Evolutionary conservation across 2,329 filamentous ascomycete genomes (phyloP).

Genomic region (Verticillium dahliae): DNA sequence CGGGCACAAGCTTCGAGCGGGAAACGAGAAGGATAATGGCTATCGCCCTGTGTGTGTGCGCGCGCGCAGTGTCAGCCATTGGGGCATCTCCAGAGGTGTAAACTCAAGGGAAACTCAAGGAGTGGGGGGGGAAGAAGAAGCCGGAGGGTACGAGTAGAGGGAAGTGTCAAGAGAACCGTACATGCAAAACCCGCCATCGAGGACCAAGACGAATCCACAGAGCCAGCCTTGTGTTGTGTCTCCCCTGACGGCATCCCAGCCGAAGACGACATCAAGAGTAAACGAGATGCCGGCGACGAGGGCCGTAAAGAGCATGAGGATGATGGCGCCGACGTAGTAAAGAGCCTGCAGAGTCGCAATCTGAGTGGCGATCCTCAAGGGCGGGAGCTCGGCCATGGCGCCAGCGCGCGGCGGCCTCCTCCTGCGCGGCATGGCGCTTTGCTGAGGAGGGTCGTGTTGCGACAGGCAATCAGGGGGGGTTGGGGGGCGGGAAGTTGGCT

Average conservation of each 20-base stretch:
- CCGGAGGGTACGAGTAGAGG: not conserved
- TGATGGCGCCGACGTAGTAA: constrained; percentile 45
- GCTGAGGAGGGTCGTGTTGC: not conserved
- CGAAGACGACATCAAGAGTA: constrained; percentile 46
- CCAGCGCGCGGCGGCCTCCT: constrained; percentile 53
- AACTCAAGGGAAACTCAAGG: not conserved
- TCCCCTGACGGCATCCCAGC: constrained; percentile 51
- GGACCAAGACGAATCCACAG: constrained; percentile 49
- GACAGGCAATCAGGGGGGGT: not conserved
- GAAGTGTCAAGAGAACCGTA: constrained; percentile 18
- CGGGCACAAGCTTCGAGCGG: constrained; percentile 87
- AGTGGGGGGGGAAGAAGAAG: not conserved
- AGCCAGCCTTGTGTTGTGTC: constrained; percentile 59
- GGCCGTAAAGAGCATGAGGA: constrained; percentile 51
- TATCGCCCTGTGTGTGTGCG: constrained; percentile 54
- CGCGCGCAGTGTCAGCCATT: not conserved
- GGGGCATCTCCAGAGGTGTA: too few relatives aligned
- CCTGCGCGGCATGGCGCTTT: constrained; percentile 43
- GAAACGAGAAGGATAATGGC: constrained; percentile 78
- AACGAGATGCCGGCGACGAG: constrained; percentile 52
- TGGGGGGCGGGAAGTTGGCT: not conserved
- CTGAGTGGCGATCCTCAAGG: constrained; percentile 52
- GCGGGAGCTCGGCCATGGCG: constrained; percentile 54
- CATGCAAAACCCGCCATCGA: constrained; percentile 49
- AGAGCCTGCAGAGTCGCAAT: constrained; percentile 50